phyloP scores from a whole-genome alignment of 2,329 filamentous ascomycete species.

The Xylariaceae sp. region DNA sequence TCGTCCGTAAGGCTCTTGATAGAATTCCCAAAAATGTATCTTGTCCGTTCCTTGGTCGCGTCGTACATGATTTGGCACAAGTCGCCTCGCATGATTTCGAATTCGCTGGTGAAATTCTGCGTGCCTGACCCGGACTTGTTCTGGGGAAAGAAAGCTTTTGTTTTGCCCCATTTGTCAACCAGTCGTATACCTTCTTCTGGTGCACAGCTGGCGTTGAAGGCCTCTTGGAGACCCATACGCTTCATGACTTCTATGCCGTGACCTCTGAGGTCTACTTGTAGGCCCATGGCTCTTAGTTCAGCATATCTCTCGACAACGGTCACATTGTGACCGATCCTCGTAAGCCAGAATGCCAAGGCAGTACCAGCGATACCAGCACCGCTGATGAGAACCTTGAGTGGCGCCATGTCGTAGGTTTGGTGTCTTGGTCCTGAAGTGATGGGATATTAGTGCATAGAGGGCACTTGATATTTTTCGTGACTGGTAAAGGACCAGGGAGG shows the following conservation, averaged over 20 bases:
- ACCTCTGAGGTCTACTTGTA: constrained; percentile 52
- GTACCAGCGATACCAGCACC: constrained; percentile 36
- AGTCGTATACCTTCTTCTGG: constrained; percentile 45
- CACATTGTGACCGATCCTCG: constrained; percentile 33
- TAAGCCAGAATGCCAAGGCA: constrained; percentile 48
- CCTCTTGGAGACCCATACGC: constrained; percentile 47
- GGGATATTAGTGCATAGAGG: background rate
- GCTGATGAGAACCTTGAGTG: constrained; percentile 33
- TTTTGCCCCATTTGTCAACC: constrained; percentile 37
- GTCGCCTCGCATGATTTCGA: constrained; percentile 54
- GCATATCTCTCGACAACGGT: constrained; percentile 41
- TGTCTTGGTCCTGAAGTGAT: constrained; percentile 1
- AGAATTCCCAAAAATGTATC: constrained; percentile 31
- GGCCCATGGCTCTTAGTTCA: constrained; percentile 42
- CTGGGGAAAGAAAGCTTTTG: constrained; percentile 36
- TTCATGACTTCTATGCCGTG: constrained; percentile 47
- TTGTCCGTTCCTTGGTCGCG: constrained; percentile 21
- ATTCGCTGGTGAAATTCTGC: constrained; percentile 41
- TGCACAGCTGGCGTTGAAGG: constrained; percentile 38
- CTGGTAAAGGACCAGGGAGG: background rate
- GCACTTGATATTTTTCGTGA: background rate
- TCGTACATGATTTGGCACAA: constrained; percentile 42
- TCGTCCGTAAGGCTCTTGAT: constrained; percentile 27
- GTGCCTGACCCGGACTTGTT: constrained; percentile 32
- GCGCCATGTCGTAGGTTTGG: constrained; percentile 13